Conservation (phyloP, 495 filamentous ascomycete genomes). For the Hypoxylon fragiforme region DNA sequence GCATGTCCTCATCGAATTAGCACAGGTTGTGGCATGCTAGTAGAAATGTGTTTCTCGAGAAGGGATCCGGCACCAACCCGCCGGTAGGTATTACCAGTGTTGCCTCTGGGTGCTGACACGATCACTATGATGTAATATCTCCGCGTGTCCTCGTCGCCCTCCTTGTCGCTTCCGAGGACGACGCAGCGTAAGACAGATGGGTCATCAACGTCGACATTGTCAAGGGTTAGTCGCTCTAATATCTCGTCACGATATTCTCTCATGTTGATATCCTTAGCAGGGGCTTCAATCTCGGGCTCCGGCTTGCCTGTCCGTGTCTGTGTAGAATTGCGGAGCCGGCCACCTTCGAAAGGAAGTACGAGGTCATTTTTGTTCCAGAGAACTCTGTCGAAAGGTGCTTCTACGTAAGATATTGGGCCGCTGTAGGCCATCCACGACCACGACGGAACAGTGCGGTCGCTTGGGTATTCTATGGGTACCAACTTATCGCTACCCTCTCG, state of each 20-base stretch:
- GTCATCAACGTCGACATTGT: neutral
- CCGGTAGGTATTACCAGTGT: neutral
- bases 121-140: neutral
- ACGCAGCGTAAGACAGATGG: neutral
- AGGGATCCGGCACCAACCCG: neutral
- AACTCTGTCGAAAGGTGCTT: neutral
- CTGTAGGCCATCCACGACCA: conserved; percentile 6
- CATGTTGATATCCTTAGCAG: neutral
- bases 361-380: neutral
- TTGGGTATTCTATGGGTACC: conserved; percentile 1
- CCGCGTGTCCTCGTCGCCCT: neutral
- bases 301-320: neutral
- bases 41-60: neutral
- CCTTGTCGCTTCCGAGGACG: neutral
- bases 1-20: neutral
- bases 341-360: neutral
- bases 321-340: neutral
- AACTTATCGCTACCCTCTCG: neutral
- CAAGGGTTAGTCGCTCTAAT: neutral
- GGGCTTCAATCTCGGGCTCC: neutral
- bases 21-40: neutral
- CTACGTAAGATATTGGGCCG: neutral
- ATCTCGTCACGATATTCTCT: neutral
- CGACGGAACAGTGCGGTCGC: neutral
- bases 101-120: neutral